A percentile compares a stretch with the other conserved stretches of the same genome.
phyloP scores from a whole-genome alignment of 2,329 filamentous ascomycete species.

The Penicillium sp. region DNA sequence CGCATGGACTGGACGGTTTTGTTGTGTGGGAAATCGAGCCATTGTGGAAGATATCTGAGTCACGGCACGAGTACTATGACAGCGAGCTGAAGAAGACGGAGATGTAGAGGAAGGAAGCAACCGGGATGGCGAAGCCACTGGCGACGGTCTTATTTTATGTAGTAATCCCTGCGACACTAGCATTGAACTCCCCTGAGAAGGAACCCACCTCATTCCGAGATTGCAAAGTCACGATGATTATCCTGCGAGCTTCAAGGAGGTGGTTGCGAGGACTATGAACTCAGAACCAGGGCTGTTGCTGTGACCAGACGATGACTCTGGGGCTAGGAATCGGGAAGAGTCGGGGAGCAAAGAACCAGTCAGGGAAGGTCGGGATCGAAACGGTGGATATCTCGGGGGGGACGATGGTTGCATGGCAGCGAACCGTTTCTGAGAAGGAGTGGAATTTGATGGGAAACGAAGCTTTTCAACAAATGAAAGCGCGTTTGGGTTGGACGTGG shows the following conservation, averaged over 20 bases:
- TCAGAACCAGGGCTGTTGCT: slow-evolving; percentile 17
- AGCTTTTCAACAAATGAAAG: slow-evolving; percentile 28
- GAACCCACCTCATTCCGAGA: slow-evolving; percentile 46
- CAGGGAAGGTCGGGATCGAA: slow-evolving; percentile 25
- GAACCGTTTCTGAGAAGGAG: slow-evolving; percentile 25
- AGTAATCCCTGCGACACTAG: slow-evolving; percentile 27
- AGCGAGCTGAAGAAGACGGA: slow-evolving; percentile 27
- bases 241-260: slow-evolving; percentile 28
- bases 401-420: slow-evolving; percentile 27
- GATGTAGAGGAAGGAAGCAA: slow-evolving; percentile 19
- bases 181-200: slow-evolving; percentile 39
- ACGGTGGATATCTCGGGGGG: slow-evolving; percentile 28
- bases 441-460: slow-evolving; percentile 22
- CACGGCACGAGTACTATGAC: slow-evolving; percentile 28
- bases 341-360: slow-evolving; percentile 30
- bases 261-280: slow-evolving; percentile 27
- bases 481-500: slow-evolving; percentile 22
- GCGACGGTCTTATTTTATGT: slow-evolving; percentile 39
- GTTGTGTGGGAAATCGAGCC: slow-evolving; percentile 42
- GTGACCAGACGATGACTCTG: slow-evolving; percentile 19
- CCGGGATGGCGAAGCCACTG: slow-evolving; percentile 22
- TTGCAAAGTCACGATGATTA: slow-evolving; percentile 57
- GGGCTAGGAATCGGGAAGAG: slow-evolving; percentile 31
- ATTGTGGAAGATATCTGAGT: slow-evolving; percentile 35
- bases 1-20: slow-evolving; percentile 43